A percentile compares a stretch with the other conserved stretches of the same genome.
phyloP scores from a whole-genome alignment of 192 early-diverging fungal genomes.

The Gamsiella multidivaricata region DNA sequence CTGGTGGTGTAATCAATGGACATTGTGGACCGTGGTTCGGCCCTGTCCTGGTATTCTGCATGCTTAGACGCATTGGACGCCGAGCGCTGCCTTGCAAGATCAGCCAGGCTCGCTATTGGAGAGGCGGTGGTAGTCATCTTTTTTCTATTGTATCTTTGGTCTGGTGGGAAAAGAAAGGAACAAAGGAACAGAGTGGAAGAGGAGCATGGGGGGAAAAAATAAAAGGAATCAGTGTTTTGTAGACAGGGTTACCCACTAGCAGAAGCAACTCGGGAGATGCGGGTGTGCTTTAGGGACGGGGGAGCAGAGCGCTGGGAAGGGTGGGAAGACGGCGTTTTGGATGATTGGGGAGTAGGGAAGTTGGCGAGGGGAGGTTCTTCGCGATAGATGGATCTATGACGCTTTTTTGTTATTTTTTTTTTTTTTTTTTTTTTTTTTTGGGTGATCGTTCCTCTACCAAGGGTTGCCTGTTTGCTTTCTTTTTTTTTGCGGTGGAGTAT shows the following conservation, averaged over 20 bases:
- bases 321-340: conserved; percentile 1
- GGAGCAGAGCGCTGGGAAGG: not conserved
- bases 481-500: no score
- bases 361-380: no score
- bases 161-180: conserved; percentile 10
- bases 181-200: no score
- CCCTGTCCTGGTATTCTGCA: conserved; percentile 31
- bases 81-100: conserved; percentile 27
- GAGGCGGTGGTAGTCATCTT: conserved; percentile 36
- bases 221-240: no score
- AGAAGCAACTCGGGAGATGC: not conserved
- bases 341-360: no score
- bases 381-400: not conserved
- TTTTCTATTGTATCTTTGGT: not conserved
- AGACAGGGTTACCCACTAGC: no score
- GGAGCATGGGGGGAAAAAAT: no score
- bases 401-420: no score
- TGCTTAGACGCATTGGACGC: conserved; percentile 37
- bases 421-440: no score
- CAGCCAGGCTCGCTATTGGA: conserved; percentile 6
- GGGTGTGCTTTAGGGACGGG: not conserved
- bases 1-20: conserved; percentile 23
- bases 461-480: no score
- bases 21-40: conserved; percentile 36
- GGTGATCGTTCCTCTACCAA: no score